A percentile compares a stretch with the other conserved stretches of the same genome.
Evolutionary conservation across 768 basidiomycete genomes (phyloP).

Genomic region (Lentinula sp.): DNA sequence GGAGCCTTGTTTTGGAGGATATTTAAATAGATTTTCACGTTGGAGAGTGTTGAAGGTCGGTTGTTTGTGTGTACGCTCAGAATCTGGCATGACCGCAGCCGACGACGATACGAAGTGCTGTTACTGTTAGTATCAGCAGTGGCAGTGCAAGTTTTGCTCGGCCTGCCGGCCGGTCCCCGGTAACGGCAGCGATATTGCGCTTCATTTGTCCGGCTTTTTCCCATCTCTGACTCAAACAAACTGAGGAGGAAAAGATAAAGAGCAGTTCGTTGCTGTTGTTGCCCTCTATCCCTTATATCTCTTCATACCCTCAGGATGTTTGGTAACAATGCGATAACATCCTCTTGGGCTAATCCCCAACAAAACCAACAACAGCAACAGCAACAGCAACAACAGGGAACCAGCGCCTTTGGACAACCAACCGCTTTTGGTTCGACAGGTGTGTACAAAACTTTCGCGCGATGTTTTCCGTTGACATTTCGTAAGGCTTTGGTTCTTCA

Average conservation of each 20-base stretch:
- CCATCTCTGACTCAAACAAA: background rate
- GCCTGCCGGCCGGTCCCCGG: background rate
- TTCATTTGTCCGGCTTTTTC: background rate
- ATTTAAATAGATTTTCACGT: slow-evolving; percentile 72
- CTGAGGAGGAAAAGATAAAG: background rate
- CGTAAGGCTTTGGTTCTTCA: slow-evolving; percentile 8
- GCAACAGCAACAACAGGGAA: slow-evolving; percentile 27
- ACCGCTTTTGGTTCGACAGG: slow-evolving; percentile 54
- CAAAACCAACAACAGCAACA: slow-evolving; percentile 42
- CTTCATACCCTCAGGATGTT: slow-evolving; percentile 46
- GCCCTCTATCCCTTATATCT: background rate
- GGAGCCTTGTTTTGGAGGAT: slow-evolving; percentile 63
- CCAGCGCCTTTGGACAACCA: slow-evolving; percentile 67
- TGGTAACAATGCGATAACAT: slow-evolving; percentile 39
- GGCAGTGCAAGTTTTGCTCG: background rate
- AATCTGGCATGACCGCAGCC: slow-evolving; percentile 43
- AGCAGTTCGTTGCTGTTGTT: background rate
- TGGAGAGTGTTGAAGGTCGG: slow-evolving; percentile 78
- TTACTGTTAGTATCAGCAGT: background rate
- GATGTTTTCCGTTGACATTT: slow-evolving; percentile 7
- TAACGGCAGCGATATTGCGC: background rate
- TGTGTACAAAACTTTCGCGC: slow-evolving; percentile 27
- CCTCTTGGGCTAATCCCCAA: slow-evolving; percentile 65
- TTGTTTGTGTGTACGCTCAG: slow-evolving; percentile 27
- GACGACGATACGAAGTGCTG: background rate